These are phyloP conservation scores for Suillus lakei DNA, from an alignment of 768 basidiomycete genomes.

Conservation along the genomic window DNA sequence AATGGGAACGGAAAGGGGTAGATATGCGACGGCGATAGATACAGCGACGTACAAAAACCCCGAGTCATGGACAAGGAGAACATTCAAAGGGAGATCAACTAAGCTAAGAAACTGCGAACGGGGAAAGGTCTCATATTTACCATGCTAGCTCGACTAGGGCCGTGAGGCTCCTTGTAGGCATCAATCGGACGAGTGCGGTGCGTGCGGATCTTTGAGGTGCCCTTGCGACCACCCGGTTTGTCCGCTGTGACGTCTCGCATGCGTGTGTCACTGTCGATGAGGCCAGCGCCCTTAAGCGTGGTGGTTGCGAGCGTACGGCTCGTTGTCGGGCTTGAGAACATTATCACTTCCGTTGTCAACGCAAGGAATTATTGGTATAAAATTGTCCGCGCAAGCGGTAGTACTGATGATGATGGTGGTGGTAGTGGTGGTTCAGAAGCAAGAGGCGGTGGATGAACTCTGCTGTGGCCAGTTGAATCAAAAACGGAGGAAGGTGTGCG, in stretches of 20 bases:
- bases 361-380: background rate
- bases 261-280: slow-evolving; percentile 75
- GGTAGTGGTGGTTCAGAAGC: slow-evolving; percentile 21
- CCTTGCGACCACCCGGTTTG: slow-evolving; percentile 77
- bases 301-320: slow-evolving; percentile 61
- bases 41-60: slow-evolving; percentile 9
- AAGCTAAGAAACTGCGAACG: slow-evolving; percentile 19
- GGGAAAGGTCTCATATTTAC: slow-evolving; percentile 63
- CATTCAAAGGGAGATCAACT: slow-evolving; percentile 24
- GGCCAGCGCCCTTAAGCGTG: slow-evolving; percentile 71
- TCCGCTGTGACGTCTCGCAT: slow-evolving; percentile 72
- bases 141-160: slow-evolving; percentile 55
- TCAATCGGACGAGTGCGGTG: slow-evolving; percentile 68
- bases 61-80: slow-evolving; percentile 10
- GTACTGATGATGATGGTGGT: background rate
- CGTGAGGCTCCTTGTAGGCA: slow-evolving; percentile 53
- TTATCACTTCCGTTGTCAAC: slow-evolving; percentile 24
- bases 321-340: slow-evolving; percentile 67
- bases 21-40: slow-evolving; percentile 4
- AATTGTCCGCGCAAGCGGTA: background rate
- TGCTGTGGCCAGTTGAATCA: slow-evolving; percentile 15
- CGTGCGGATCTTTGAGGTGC: slow-evolving; percentile 59
- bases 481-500: slow-evolving; percentile 23
- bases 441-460: slow-evolving; percentile 7
- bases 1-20: slow-evolving; percentile 5